Evolutionary conservation across 2,329 filamentous ascomycete species (phyloP).

Genomic region (Orbilia blumenaviensis): DNA sequence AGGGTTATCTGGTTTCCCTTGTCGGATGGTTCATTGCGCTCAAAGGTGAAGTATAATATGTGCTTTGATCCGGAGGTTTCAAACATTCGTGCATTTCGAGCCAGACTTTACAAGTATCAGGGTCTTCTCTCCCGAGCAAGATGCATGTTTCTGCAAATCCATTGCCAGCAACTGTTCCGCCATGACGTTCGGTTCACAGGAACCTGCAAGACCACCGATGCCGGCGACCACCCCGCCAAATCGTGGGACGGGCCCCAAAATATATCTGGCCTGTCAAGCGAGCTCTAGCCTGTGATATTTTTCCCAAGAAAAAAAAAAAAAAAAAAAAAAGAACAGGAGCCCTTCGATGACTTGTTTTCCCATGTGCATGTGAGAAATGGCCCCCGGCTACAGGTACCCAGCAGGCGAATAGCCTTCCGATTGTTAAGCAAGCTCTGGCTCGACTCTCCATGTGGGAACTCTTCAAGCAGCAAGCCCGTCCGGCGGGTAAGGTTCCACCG

Average conservation of each 20-base stretch:
- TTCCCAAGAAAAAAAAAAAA: neutral
- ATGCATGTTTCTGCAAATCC: neutral
- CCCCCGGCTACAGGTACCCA: conserved; percentile 11
- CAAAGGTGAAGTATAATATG: neutral
- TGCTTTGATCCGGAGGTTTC: conserved; percentile 1
- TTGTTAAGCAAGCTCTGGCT: conserved; percentile 38
- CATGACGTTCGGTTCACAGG: conserved; percentile 6
- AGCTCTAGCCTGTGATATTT: conserved; percentile 7
- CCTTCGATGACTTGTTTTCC: neutral
- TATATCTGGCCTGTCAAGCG: conserved; percentile 25
- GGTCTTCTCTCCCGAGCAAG: neutral
- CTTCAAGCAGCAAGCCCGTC: conserved; percentile 34
- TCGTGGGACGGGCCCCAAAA: neutral
- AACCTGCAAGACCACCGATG: conserved; percentile 47
- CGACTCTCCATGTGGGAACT: conserved; percentile 34
- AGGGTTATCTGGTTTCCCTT: neutral
- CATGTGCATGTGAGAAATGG: conserved; percentile 36
- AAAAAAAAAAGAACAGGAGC: too few relatives aligned
- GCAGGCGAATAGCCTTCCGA: conserved; percentile 32
- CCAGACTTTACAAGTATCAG: neutral
- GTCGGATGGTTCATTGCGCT: neutral
- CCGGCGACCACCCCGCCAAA: conserved; percentile 52
- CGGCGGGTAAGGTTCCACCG: conserved; percentile 53
- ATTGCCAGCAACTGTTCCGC: neutral
- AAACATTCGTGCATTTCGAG: neutral